A percentile compares a stretch with the other conserved stretches of the same genome.
These are phyloP conservation scores for Rhizophora mangle DNA, from an alignment of 345 rosid genomes.

Conservation along the genomic window DNA sequence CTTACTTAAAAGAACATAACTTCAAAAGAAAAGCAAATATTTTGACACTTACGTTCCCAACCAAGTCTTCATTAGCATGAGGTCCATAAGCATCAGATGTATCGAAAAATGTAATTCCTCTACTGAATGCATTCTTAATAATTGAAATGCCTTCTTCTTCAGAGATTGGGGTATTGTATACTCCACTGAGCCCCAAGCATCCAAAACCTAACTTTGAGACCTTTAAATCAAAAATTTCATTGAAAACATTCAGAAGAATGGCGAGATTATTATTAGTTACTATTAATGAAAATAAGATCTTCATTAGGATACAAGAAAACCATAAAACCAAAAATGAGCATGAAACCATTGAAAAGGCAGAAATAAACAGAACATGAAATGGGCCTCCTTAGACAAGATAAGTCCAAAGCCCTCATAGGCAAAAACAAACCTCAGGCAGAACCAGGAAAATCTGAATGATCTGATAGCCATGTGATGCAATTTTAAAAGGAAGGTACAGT, in stretches of 20 bases:
- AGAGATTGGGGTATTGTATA: conserved; percentile 3
- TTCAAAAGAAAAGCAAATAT: neutral
- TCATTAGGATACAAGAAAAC: no score
- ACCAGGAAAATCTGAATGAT: no score
- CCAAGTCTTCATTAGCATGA: conserved; percentile 12
- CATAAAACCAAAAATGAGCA: no score
- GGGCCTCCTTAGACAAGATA: no score
- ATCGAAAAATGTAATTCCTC: conserved; percentile 21
- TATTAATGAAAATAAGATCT: no score
- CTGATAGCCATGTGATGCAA: no score
- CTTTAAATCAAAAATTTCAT: conserved; percentile 1
- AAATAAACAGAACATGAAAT: no score
- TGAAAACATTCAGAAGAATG: neutral
- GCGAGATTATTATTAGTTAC: neutral
- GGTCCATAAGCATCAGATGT: conserved; percentile 18
- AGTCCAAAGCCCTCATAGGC: no score
- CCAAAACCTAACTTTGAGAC: conserved; percentile 21
- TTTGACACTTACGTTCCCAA: conserved; percentile 10
- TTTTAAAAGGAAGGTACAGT: no score
- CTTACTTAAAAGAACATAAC: neutral
- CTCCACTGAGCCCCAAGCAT: conserved; percentile 14
- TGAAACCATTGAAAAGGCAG: no score
- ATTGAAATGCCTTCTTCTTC: conserved; percentile 17
- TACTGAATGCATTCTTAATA: conserved; percentile 9
- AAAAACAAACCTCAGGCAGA: no score